Evolutionary conservation across 2,329 filamentous ascomycete genomes (phyloP), one percentile per base, ranked within the genome.

Genomic region (Trichoderma sp.): DNA sequence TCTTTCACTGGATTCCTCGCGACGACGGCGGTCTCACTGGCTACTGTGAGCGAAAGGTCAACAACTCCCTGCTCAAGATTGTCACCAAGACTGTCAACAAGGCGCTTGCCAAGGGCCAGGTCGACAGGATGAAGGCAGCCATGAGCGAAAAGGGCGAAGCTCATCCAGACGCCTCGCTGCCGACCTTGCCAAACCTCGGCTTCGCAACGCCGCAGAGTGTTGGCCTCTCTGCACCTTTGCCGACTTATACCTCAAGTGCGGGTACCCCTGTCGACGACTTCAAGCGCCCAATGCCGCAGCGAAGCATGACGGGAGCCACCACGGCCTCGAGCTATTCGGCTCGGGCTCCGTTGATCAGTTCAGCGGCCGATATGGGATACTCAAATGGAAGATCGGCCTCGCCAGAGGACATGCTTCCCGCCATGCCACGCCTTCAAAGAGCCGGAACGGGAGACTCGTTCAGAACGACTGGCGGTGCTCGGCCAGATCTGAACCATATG

Each of bases 31-130:
- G 91, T 8, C 84, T 99, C 34, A 88, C 89, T 5, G 89, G 90
- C 30, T 99, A 97, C 81, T 98, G 96, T 78, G 91, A 92, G 71
- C 90, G 94, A 56, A 98, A 98, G 82, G 90, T 97, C 77, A 96
- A 97, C 80, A 90, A 88, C 75, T 86, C 94, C 73, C 85, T 99
- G 73, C 91, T 91, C 76, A 89, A 89, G 73, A 96, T 98, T 72
- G 94, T 98, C 4, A 89, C 89, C 66, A 87, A 84, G 75, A 97
- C 96, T 81, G 92, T 97, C 75, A 93, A 96, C 80, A 94, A 93
- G 78, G 95, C 94, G 0, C 81, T 98, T 30, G 91, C 90, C 63
- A 93, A 94, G 74, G 91, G 96, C 65, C 89, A 91, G 77, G 84
- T 83, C 70, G 87, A 85, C 74, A 83, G 85, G 73, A 80, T 81